Conservation (phyloP, 257 asterid genomes). For the Datura wrightii region DNA sequence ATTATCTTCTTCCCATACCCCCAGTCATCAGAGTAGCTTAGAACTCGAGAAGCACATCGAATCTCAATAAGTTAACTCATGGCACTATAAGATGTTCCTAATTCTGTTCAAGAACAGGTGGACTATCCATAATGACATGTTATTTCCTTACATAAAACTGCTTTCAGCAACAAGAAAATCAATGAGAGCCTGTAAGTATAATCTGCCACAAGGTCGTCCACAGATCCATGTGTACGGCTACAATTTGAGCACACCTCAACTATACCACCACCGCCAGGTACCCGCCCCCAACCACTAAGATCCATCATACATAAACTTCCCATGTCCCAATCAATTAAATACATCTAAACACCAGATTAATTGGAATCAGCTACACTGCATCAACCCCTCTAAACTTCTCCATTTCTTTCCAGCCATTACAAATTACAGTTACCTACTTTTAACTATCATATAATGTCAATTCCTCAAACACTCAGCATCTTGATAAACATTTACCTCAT, state of each 20-base stretch:
- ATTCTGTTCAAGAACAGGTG: background rate
- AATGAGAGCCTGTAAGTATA: background rate
- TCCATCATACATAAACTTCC: background rate
- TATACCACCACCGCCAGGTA: background rate
- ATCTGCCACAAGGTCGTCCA: background rate
- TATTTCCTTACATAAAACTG: background rate
- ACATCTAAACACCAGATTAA: background rate
- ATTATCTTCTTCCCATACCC: background rate
- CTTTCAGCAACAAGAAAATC: background rate
- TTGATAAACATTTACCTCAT: background rate
- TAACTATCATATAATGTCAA: background rate
- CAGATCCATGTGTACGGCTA: background rate
- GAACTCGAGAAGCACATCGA: background rate
- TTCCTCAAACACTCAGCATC: background rate
- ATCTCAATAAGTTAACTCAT: background rate
- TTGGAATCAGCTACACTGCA: background rate
- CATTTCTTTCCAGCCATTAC: background rate
- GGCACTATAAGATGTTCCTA: background rate
- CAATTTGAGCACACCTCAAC: background rate
- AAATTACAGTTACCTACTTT: background rate
- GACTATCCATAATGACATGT: background rate
- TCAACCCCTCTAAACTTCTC: background rate
- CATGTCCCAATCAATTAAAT: constrained; percentile 11
- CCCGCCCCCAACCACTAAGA: background rate
- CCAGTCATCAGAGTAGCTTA: background rate